Evolutionary conservation across 2,329 filamentous ascomycete genomes (phyloP).

Genomic region (Neurospora crassa): DNA sequence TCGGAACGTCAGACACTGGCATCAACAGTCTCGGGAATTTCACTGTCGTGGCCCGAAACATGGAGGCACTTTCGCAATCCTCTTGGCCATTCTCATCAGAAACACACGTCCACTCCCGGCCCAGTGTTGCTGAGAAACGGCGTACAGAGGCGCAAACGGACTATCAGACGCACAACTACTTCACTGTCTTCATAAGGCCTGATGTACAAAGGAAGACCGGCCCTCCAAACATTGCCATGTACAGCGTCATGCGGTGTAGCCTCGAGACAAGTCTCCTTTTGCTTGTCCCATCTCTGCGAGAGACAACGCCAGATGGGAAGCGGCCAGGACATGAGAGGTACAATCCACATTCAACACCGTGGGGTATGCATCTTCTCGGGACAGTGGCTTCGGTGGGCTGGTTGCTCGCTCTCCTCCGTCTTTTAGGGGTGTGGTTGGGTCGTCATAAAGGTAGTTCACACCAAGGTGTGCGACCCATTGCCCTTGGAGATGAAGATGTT

Average conservation of each 20-base stretch:
- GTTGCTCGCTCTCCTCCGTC: neutral
- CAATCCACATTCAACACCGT: neutral
- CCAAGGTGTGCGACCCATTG: neutral
- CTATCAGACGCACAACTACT: neutral
- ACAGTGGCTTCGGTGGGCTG: neutral
- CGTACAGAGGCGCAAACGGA: neutral
- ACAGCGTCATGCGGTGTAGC: neutral
- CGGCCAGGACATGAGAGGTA: neutral
- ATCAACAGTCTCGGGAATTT: neutral
- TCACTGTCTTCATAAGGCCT: neutral
- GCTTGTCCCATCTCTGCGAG: neutral
- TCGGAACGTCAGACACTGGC: neutral
- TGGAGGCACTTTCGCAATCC: neutral
- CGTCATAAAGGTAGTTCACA: neutral
- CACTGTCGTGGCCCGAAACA: neutral
- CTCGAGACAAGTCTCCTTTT: neutral
- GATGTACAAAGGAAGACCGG: neutral
- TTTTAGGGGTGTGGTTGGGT: neutral
- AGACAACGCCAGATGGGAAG: neutral
- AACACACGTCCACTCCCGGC: neutral
- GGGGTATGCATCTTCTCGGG: neutral
- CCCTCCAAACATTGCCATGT: neutral
- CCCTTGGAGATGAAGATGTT: neutral
- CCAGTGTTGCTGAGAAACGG: neutral
- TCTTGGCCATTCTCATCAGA: neutral